These are phyloP conservation scores for Astragalus membranaceus DNA, from an alignment of 306 rosid species.

Conservation along the genomic window DNA sequence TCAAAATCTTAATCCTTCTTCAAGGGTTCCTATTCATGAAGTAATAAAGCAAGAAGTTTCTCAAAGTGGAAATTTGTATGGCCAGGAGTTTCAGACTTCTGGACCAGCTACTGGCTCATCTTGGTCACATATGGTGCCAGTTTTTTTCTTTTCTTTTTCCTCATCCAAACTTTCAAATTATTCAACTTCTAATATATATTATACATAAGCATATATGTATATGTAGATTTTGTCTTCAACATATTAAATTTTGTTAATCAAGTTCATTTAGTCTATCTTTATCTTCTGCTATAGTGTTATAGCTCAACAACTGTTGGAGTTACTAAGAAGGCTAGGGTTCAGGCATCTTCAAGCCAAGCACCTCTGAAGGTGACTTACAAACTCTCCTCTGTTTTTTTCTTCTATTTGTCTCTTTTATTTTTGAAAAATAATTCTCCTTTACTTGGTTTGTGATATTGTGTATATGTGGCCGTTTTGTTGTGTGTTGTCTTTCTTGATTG, in stretches of 20 bases:
- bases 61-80: too few species aligned
- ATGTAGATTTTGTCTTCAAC: not conserved
- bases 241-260: not conserved
- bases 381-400: conserved; percentile 20
- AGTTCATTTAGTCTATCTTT: not conserved
- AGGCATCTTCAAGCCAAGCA: conserved; percentile 59
- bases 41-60: too few species aligned
- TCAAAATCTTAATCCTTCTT: too few species aligned
- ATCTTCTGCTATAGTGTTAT: conserved; percentile 35
- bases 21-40: too few species aligned
- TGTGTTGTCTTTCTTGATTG: too few species aligned
- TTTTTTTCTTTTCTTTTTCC: not conserved
- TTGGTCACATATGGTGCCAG: too few species aligned
- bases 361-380: conserved; percentile 62
- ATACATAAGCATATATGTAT: not conserved
- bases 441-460: not conserved
- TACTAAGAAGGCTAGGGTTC: conserved; percentile 74
- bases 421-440: too few species aligned
- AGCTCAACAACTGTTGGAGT: conserved; percentile 42
- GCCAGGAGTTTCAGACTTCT: too few species aligned
- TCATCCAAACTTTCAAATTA: not conserved
- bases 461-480: too few species aligned
- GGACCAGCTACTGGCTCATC: too few species aligned
- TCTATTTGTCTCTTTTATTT: not conserved
- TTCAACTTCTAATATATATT: not conserved